phyloP scores from a whole-genome alignment of 768 basidiomycete genomes.

The Mycena galericulata region DNA sequence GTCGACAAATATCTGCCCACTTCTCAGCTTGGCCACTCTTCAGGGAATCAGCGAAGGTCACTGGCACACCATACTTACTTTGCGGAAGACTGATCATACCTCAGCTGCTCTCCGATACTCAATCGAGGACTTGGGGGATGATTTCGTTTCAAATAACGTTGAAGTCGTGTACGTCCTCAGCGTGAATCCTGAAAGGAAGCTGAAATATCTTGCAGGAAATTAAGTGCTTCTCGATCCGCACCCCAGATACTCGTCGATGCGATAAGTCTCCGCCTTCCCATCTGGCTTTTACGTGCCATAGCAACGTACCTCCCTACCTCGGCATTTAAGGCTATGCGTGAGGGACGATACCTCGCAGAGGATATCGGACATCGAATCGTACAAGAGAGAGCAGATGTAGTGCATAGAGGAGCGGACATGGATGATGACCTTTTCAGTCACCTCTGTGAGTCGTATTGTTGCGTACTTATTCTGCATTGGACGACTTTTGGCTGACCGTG shows the following conservation, averaged over 20 bases:
- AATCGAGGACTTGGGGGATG: no score
- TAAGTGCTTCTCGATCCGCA: no score
- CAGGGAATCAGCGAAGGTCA: slow-evolving; percentile 1
- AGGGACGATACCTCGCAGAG: neutral
- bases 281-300: neutral
- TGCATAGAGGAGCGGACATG: neutral
- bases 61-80: no score
- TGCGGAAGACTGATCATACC: no score
- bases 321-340: neutral
- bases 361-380: neutral
- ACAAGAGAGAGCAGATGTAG: slow-evolving; percentile 9
- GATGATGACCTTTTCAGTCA: slow-evolving; percentile 4
- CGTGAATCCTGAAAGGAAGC: no score
- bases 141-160: no score
- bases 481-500: neutral
- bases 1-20: neutral
- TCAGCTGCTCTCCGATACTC: no score
- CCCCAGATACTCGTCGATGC: neutral
- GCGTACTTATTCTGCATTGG: neutral
- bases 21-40: neutral
- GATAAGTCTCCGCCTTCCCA: neutral
- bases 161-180: no score
- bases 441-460: slow-evolving; percentile 1
- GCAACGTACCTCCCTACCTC: slow-evolving; percentile 6
- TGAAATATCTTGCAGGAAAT: no score